Percentiles rank a stretch among this genome's conserved stretches.
Conservation (phyloP, 345 rosid genomes). For the Noccaea caerulescens region DNA sequence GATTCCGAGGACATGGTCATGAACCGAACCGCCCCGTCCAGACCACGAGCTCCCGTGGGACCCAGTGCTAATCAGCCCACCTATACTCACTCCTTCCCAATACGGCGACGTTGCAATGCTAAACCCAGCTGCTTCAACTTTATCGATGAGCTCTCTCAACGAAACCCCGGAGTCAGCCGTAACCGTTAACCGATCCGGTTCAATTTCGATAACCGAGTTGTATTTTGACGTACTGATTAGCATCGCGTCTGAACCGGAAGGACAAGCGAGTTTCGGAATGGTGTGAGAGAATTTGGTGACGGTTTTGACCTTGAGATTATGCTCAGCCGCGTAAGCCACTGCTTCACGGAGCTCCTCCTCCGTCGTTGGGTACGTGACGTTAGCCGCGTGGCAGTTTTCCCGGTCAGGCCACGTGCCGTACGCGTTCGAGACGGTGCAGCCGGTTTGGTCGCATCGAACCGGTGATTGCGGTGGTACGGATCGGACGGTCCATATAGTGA, state of each 20-base stretch:
- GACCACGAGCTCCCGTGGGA: conserved; percentile 98
- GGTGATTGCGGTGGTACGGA: conserved; percentile 67
- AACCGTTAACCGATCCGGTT: conserved; percentile 52
- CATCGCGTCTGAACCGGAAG: conserved; percentile 53
- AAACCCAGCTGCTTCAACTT: conserved; percentile 65
- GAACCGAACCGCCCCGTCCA: conserved; percentile 91
- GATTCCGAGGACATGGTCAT: conserved; percentile 79
- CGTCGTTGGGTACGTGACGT: conserved; percentile 61
- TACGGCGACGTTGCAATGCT: conserved; percentile 80
- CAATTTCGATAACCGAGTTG: conserved; percentile 55
- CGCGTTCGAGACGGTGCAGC: conserved; percentile 68
- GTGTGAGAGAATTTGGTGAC: conserved; percentile 79
- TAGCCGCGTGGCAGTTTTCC: conserved; percentile 54
- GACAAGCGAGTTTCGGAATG: conserved; percentile 86
- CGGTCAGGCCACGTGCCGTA: conserved; percentile 87
- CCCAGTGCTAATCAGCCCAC: conserved; percentile 83
- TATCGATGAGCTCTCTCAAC: conserved; percentile 63
- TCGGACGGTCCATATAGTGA: conserved; percentile 25
- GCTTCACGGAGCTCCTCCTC: conserved; percentile 68
- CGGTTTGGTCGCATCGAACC: conserved; percentile 54
- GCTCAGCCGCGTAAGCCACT: conserved; percentile 60
- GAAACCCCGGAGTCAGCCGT: conserved; percentile 77
- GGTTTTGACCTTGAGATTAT: conserved; percentile 66
- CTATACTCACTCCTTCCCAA: conserved; percentile 93
- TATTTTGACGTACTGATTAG: conserved; percentile 69